A percentile compares a stretch with the other conserved stretches of the same genome.
Conservation (phyloP, 2,329 filamentous ascomycete species). For the Exophiala oligosperma region DNA sequence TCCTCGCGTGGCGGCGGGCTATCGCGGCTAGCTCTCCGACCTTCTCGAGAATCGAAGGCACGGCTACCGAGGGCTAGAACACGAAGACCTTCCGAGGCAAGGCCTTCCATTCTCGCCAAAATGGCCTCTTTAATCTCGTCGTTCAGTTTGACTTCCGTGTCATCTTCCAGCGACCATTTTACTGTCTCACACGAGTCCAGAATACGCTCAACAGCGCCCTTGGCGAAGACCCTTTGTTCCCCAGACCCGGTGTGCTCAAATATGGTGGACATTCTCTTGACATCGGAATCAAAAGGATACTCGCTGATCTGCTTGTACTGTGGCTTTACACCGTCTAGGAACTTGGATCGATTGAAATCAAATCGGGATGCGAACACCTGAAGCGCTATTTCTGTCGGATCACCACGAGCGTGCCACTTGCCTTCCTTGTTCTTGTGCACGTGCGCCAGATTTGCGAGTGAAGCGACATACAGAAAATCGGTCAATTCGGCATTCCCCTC, state of each 20-base stretch:
- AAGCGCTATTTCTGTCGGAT: constrained; percentile 72
- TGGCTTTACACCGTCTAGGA: constrained; percentile 51
- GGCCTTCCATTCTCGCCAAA: constrained; percentile 66
- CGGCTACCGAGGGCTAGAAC: constrained; percentile 66
- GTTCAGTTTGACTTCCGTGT: constrained; percentile 48
- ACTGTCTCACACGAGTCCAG: constrained; percentile 62
- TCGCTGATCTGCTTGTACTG: constrained; percentile 63
- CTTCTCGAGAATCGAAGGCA: constrained; percentile 43
- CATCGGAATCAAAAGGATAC: constrained; percentile 71
- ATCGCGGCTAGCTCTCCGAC: constrained; percentile 20
- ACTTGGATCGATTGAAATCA: constrained; percentile 58
- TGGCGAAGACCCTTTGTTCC: constrained; percentile 40
- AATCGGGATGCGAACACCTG: constrained; percentile 73
- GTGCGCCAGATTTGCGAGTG: constrained; percentile 65
- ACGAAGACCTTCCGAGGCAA: constrained; percentile 66
- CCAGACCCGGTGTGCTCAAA: constrained; percentile 43
- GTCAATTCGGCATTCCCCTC: constrained; percentile 51
- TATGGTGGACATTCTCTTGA: constrained; percentile 76
- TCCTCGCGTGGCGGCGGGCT: constrained; percentile 49
- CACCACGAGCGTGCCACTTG: constrained; percentile 64
- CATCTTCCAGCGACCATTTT: constrained; percentile 47
- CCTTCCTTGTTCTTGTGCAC: constrained; percentile 56
- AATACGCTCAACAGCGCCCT: constrained; percentile 66
- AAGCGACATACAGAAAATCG: constrained; percentile 62
- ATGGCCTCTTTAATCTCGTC: constrained; percentile 58